Evolutionary conservation across 148 eudicot species (phyloP).

Genomic region (Fagopyrum esculentum): DNA sequence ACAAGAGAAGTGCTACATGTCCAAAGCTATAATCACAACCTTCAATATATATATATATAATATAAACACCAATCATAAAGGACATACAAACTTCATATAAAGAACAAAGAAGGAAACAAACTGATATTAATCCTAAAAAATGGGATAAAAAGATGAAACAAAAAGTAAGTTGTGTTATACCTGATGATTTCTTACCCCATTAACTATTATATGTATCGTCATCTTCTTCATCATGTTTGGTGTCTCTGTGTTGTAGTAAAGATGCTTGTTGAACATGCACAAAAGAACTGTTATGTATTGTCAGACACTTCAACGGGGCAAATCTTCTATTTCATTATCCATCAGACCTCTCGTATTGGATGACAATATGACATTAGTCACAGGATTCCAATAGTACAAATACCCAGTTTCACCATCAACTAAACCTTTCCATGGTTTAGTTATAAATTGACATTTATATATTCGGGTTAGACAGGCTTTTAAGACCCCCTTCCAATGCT

Average conservation of each 20-base stretch:
- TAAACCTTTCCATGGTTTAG: slow-evolving; percentile 25
- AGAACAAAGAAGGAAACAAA: background rate
- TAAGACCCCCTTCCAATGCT: no score
- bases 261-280: slow-evolving; percentile 17
- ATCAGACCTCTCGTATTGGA: slow-evolving; percentile 20
- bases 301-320: slow-evolving; percentile 2
- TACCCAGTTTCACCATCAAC: slow-evolving; percentile 22
- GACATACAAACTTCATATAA: background rate
- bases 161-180: background rate
- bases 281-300: slow-evolving; percentile 12
- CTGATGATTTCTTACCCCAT: slow-evolving; percentile 10
- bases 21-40: background rate
- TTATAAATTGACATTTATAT: no score
- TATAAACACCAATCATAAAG: no score
- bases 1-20: background rate
- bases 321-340: background rate
- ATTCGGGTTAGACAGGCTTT: no score
- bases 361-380: slow-evolving; percentile 24
- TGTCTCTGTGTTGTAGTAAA: background rate
- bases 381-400: slow-evolving; percentile 25
- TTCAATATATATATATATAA: no score
- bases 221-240: background rate
- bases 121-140: background rate
- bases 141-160: background rate
- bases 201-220: slow-evolving; percentile 7